Base-by-base conservation (phyloP, 2,329 filamentous ascomycete genomes). In the Dothistroma septosporum region DNA sequence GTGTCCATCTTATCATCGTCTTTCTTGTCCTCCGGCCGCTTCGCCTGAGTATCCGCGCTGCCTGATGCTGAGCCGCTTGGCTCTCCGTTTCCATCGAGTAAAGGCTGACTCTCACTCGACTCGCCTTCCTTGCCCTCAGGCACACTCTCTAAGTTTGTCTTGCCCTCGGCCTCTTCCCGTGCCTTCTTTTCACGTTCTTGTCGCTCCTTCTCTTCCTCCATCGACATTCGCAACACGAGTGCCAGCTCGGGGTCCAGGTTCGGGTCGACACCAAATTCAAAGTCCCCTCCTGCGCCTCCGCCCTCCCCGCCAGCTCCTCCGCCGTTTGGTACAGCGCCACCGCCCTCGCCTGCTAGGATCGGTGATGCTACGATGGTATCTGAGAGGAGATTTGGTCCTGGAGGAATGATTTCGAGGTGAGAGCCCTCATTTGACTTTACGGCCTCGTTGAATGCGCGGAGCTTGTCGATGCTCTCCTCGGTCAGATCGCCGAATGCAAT, bases 171-270 rank as follows among this genome's bases (percentile, higher is more conserved):
- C 68, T 82, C 84, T 41, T 80, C 77, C 61, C 86, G 84, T 68
- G 90, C 88, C 68, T 90, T 88, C 65, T 88, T 90, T 72, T 89
- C 86, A 78, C 91, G 91, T 76, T 96, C 92, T 77, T 95, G 88
- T 70, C 94, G 83, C 63, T 92, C 92, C 80, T 95, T 95, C 78
- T 99, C 94, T 75, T 99, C 94, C 76, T 99, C 94, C 85, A 96
- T 91, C 77, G 91, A 96, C 91, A 99, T 96, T 65, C 94, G 87
- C 74, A 99, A 81, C 56, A 94, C 94, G 68, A 99, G 85, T 22
- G 94, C 94, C 72, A 99, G 80, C 76, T 99, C 94, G 3, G 94
- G 94, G 73, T 99, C 94, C 71, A 92, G 84, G 57, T 88, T 89
- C 14, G 93, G 92, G 76, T 97, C 94, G 67, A 96, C 91, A 66